Evolutionary conservation across 257 asterid species (phyloP).

Genomic region (Mentha longifolia): DNA sequence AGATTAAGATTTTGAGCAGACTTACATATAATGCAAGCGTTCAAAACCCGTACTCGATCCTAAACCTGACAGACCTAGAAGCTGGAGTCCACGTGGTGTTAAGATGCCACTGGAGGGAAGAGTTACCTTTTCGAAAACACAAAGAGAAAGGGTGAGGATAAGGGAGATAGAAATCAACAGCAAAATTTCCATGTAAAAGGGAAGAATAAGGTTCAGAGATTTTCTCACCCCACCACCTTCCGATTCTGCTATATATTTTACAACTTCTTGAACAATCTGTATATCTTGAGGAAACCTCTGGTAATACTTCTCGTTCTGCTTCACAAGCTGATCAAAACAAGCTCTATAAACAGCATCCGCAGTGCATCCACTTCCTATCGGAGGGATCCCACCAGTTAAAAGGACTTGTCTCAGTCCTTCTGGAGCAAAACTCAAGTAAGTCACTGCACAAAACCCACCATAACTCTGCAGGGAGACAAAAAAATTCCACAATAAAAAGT

Average conservation of each 20-base stretch:
- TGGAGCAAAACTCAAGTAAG: conserved; percentile 96
- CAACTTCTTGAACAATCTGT: conserved; percentile 63
- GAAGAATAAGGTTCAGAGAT: conserved; percentile 10
- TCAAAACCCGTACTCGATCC: conserved; percentile 95
- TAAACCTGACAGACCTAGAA: conserved; percentile 81
- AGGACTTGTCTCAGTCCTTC: conserved; percentile 92
- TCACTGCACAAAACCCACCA: conserved; percentile 95
- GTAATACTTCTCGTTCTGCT: conserved; percentile 81
- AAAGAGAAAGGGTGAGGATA: background rate
- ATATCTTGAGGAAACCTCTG: conserved; percentile 85
- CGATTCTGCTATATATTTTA: conserved; percentile 68
- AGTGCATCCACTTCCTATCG: conserved; percentile 74
- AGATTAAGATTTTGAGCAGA: conserved; percentile 15
- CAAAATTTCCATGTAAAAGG: background rate
- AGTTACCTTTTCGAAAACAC: conserved; percentile 53
- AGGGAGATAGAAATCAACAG: conserved; percentile 17
- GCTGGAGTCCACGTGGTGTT: conserved; percentile 88
- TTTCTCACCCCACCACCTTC: conserved; percentile 96
- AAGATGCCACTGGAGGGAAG: conserved; percentile 94
- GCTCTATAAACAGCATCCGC: conserved; percentile 88
- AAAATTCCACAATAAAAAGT: conserved; percentile 24
- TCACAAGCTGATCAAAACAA: conserved; percentile 70
- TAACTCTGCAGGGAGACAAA: conserved; percentile 71
- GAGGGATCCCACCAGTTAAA: conserved; percentile 95
- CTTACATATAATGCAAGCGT: conserved; percentile 89